These are phyloP conservation scores for Dentipellis fragilis DNA, from an alignment of 768 basidiomycete species.

Conservation along the genomic window DNA sequence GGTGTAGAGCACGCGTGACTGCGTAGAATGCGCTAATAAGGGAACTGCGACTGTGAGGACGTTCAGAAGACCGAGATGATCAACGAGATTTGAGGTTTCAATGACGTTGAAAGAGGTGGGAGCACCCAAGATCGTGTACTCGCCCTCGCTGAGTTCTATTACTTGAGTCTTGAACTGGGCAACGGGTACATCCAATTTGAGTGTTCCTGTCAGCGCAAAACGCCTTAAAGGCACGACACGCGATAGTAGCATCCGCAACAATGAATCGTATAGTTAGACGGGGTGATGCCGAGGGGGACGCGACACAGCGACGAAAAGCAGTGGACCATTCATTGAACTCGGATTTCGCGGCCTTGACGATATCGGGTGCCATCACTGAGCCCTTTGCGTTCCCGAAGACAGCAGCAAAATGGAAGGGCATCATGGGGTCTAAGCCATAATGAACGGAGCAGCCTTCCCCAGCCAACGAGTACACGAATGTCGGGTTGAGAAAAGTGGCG, in stretches of 20 bases:
- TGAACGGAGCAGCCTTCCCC: slow-evolving; percentile 32
- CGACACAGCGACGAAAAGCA: slow-evolving; percentile 12
- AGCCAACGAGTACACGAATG: slow-evolving; percentile 31
- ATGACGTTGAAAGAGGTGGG: slow-evolving; percentile 34
- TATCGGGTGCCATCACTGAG: not conserved
- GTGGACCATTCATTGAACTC: slow-evolving; percentile 29
- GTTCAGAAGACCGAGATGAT: slow-evolving; percentile 40
- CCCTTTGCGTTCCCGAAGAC: slow-evolving; percentile 13
- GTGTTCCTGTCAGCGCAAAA: not conserved
- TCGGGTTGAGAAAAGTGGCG: slow-evolving; percentile 30
- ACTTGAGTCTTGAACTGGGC: slow-evolving; percentile 25
- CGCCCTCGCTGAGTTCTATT: slow-evolving; percentile 16
- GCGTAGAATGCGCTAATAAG: slow-evolving; percentile 19
- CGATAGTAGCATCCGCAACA: slow-evolving; percentile 28
- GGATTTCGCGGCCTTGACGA: slow-evolving; percentile 1
- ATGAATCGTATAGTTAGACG: slow-evolving; percentile 27
- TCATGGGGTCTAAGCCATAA: slow-evolving; percentile 33
- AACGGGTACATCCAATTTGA: slow-evolving; percentile 15
- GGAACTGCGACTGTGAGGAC: slow-evolving; percentile 29
- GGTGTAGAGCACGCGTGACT: slow-evolving; percentile 28
- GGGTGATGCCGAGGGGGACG: slow-evolving; percentile 4
- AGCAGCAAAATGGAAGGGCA: slow-evolving; percentile 32
- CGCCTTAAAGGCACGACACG: slow-evolving; percentile 17
- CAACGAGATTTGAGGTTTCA: slow-evolving; percentile 40
- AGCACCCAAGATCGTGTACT: slow-evolving; percentile 20